These are phyloP conservation scores for Hypoxylon sp. DNA, from an alignment of 2,329 filamentous ascomycete genomes.

Conservation along the genomic window DNA sequence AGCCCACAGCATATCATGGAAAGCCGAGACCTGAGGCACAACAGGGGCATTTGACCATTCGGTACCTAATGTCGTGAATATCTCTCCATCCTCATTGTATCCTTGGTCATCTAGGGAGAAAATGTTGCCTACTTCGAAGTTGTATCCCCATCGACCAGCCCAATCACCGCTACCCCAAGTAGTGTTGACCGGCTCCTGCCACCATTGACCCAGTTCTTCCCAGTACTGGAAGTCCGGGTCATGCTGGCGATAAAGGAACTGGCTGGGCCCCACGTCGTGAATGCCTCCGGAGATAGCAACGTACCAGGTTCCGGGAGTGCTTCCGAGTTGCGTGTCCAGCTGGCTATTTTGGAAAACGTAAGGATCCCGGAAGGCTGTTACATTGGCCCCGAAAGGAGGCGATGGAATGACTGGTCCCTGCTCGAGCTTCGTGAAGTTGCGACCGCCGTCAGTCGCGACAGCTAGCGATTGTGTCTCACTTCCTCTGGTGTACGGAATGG, in stretches of 20 bases:
- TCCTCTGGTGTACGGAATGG: conserved; percentile 54
- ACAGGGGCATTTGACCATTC: conserved; percentile 55
- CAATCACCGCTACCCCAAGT: conserved; percentile 49
- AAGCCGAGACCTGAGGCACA: conserved; percentile 50
- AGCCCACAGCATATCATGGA: conserved; percentile 54
- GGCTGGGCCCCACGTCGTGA: conserved; percentile 49
- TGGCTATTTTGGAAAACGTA: conserved; percentile 52
- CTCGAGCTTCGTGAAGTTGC: conserved; percentile 51
- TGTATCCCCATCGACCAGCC: conserved; percentile 53
- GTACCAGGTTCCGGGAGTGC: conserved; percentile 50
- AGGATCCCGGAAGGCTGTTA: conserved; percentile 55
- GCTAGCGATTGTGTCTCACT: conserved; percentile 57
- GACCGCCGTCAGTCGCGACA: conserved; percentile 46
- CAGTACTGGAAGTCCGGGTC: conserved; percentile 50
- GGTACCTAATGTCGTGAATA: conserved; percentile 52
- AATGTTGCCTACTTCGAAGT: conserved; percentile 56
- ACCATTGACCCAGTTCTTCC: conserved; percentile 47
- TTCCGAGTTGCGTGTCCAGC: conserved; percentile 48
- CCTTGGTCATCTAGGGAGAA: conserved; percentile 52
- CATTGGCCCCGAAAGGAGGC: conserved; percentile 51
- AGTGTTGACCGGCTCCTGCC: conserved; percentile 51
- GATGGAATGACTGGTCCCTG: conserved; percentile 50
- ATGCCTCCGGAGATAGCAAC: conserved; percentile 52
- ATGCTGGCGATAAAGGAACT: conserved; percentile 53
- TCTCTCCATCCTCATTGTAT: conserved; percentile 50